Conservation (phyloP, 352 stramenopile genomes). For the Phytopythium helicoides region DNA sequence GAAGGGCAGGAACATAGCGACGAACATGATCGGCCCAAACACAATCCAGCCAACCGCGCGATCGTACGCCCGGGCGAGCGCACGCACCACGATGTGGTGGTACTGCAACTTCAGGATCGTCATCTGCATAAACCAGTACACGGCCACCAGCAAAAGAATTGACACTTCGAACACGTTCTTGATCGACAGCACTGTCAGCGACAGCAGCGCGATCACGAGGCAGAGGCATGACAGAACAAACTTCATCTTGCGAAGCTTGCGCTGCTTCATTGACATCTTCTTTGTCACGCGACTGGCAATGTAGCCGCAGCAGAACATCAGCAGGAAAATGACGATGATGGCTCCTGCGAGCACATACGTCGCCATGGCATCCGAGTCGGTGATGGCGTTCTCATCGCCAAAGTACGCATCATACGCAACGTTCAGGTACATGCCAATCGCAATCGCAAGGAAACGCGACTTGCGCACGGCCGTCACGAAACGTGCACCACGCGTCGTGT, state of each 20-base stretch:
- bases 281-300: constrained; percentile 84
- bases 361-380: constrained; percentile 40
- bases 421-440: constrained; percentile 77
- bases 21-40: constrained; percentile 86
- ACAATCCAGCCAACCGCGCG: constrained; percentile 85
- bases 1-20: constrained; percentile 89
- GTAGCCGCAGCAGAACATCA: constrained; percentile 83
- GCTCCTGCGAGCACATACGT: constrained; percentile 63
- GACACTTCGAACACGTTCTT: constrained; percentile 73
- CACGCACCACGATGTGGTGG: constrained; percentile 82
- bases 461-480: constrained; percentile 78
- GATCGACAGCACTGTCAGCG: constrained; percentile 68
- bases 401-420: constrained; percentile 84
- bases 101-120: constrained; percentile 77
- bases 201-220: constrained; percentile 61
- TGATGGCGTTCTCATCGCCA: constrained; percentile 58
- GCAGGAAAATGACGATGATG: constrained; percentile 65
- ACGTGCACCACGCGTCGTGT: constrained; percentile 60
- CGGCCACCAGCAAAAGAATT: constrained; percentile 62
- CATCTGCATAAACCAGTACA: constrained; percentile 89
- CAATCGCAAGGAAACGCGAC: constrained; percentile 71
- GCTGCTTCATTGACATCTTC: constrained; percentile 90
- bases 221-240: constrained; percentile 75
- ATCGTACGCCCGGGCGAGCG: constrained; percentile 70
- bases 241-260: constrained; percentile 88